Evolutionary conservation across 306 rosid species (phyloP), one percentile per base, ranked within the genome.

Genomic region (Leucaena leucocephala): DNA sequence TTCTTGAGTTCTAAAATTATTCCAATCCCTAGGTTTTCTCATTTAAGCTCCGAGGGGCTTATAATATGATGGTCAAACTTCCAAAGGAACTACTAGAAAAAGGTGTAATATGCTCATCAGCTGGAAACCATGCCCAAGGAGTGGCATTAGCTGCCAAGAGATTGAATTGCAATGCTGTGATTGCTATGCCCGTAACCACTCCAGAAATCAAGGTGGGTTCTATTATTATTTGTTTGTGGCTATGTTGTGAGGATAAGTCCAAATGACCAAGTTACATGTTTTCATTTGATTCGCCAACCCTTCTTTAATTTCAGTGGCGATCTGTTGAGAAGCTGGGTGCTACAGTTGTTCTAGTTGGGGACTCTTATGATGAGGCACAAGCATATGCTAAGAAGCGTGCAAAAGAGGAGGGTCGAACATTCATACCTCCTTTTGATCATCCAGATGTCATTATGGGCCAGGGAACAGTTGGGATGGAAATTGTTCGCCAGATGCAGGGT

Each of bases 61-160:
- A 95, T 81, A 95, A 95, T 78, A 93, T 93, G 99, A 95, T 93
- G 99, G 99, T 89, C 42, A 95, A 91, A 81, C 89, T 95, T 76
- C 70, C 93, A 0, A 72, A 46, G 50, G 96, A 95, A 35, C 86
- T 78, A 79, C 84, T 95, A 87, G 90, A 86, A 27, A 88, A 73
- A 63, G 99, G 99, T 83, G 97, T 93, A 68, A 91, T 95, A 48
- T 95, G 99, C 82, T 95, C 99, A 16, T 95, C 98, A 7, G 99
- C 99, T 38, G 99, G 99, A 78, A 95, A 95, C 81, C 99, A 95
- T 82, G 99, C 99, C 14, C 99, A 95, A 78, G 99, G 99, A 65
- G 98, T 93, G 83, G 99, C 99, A 38, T 86, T 91, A 73, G 76
- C 99, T 69, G 94, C 99, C 59, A 91, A 90, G 93, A 88, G 54